Base-by-base conservation (phyloP, 257 asterid species). In the Asclepias syriaca region DNA sequence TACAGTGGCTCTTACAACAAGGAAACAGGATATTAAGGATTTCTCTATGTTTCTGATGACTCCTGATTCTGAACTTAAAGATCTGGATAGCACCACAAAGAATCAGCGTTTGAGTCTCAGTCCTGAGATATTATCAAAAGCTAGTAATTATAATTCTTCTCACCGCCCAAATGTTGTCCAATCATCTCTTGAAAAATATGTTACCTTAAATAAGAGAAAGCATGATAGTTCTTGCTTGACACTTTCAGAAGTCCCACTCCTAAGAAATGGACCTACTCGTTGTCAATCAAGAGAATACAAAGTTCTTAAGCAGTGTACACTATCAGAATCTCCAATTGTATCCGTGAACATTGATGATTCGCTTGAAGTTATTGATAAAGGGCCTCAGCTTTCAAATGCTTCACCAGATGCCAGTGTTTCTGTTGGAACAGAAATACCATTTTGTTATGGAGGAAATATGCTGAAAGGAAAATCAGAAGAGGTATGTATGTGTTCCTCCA, bases 241-340 rank as follows among this genome's bases (percentile, higher is more conserved):
- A 46, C 79, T 95, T 74, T 88, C 98, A 78, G 99, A 95, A 83
- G 77, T 84, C 65, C 98, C 99, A 29, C 80, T 95, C 68, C 98
- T 92, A 70, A 85, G 99, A 86, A 87, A 79, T 75, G 85, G 89
- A 77, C 84, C 81, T 73, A 37, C 74, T 70, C 43, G 46, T 43
- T 66, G 74, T 74, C 78, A 80, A 71, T 79, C 79, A 69, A 76
- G 72, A 49, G 90, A 86, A 60, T 73, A 66, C 71, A 79, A 72
- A 83, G 69, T 82, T 59, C 66, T 65, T 66, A 81, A 84, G 77
- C 72, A 55, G 55, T 71, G 67, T 69, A 70, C 79, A 73, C 61
- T 72, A 61, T 57, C 80, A 63, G 82, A 74, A 72, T 77, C 88
- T 74, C 83, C 84, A 27, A 80, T 72, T 34, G 76, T 80, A 58